Conservation (phyloP, 2,329 filamentous ascomycete species). For the Sodiomyces alkalinus region DNA sequence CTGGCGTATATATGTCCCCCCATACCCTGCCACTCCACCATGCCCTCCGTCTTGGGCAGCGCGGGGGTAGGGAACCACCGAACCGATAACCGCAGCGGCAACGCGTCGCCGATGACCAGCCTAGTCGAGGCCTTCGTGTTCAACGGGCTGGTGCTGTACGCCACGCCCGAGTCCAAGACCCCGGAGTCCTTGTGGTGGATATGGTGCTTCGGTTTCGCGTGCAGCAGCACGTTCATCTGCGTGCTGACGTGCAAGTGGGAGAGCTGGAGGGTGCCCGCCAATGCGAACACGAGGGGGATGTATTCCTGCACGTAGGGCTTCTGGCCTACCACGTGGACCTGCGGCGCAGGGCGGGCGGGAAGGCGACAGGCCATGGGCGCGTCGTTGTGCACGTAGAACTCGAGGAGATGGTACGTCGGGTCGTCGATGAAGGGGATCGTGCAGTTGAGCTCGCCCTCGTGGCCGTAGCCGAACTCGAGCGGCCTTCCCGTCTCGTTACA, state of each 20-base stretch:
- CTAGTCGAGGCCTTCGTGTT: slow-evolving; percentile 41
- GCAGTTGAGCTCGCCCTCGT: slow-evolving; percentile 70
- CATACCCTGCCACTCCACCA: slow-evolving; percentile 49
- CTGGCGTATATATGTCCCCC: slow-evolving; percentile 49
- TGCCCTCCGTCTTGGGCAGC: slow-evolving; percentile 52
- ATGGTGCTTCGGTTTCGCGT: slow-evolving; percentile 49
- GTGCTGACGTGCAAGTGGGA: slow-evolving; percentile 86
- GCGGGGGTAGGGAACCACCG: slow-evolving; percentile 71
- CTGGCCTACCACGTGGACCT: slow-evolving; percentile 39
- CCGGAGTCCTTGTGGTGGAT: slow-evolving; percentile 52
- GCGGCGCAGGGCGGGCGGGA: slow-evolving; percentile 53
- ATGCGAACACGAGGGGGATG: slow-evolving; percentile 74
- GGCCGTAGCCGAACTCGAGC: slow-evolving; percentile 74
- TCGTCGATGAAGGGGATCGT: slow-evolving; percentile 65
- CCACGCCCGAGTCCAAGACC: slow-evolving; percentile 73
- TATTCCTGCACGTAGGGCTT: slow-evolving; percentile 39
- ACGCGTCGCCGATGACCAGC: slow-evolving; percentile 73
- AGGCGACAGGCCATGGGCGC: slow-evolving; percentile 85
- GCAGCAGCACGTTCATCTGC: slow-evolving; percentile 77
- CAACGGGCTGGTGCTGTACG: slow-evolving; percentile 68
- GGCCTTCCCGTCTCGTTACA: slow-evolving; percentile 80
- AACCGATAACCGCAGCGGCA: slow-evolving; percentile 67
- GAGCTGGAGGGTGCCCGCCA: slow-evolving; percentile 77
- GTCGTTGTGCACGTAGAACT: slow-evolving; percentile 97
- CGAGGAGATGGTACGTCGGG: slow-evolving; percentile 73